Base-by-base conservation (phyloP, 805 yeast genomes). In the Ogataea philodendri region DNA sequence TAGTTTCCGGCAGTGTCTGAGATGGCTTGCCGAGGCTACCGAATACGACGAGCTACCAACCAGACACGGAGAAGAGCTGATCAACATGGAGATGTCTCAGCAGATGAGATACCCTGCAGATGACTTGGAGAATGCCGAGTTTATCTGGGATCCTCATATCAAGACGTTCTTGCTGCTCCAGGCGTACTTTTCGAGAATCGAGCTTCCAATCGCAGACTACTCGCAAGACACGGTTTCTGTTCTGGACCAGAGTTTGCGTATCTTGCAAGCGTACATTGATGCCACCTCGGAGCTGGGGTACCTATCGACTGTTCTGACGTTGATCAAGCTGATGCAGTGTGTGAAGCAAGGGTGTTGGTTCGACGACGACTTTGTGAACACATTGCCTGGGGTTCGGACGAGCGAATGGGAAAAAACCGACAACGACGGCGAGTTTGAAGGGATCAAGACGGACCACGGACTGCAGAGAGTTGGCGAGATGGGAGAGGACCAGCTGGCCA, bases 171-270 rank as follows among this genome's bases (percentile, higher is more conserved):
- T 84, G 42, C 67, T 84, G 46, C 54, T 84, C 7, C 93, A 84
- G 55, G 89, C 90, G 0, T 81, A 70, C 49, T 75, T 84, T 72
- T 65, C 75, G 22, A 63, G 88, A 30, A 66, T 77, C 5, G 93
- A 85, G 41, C 66, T 93, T 30, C 98, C 97, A 2, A 85, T 93
- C 52, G 94, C 95, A 0, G 99, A 93, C 67, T 93, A 93, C 56
- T 70, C 83, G 7, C 97, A 90, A 55, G 98, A 93, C 60, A 88
- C 96, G 0, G 77, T 88, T 9, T 81, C 97, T 0, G 95, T 93
- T 7, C 65, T 93, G 39, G 99, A 94, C 54, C 98, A 93, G 63
- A 78, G 95, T 6, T 67, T 93, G 53, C 95, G 98, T 74, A 82
- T 93, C 44, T 63, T 89, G 35, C 98, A 93, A 56, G 97, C 97